These are phyloP conservation scores for Cornus controversa DNA, from an alignment of 148 eudicot genomes.

Conservation along the genomic window DNA sequence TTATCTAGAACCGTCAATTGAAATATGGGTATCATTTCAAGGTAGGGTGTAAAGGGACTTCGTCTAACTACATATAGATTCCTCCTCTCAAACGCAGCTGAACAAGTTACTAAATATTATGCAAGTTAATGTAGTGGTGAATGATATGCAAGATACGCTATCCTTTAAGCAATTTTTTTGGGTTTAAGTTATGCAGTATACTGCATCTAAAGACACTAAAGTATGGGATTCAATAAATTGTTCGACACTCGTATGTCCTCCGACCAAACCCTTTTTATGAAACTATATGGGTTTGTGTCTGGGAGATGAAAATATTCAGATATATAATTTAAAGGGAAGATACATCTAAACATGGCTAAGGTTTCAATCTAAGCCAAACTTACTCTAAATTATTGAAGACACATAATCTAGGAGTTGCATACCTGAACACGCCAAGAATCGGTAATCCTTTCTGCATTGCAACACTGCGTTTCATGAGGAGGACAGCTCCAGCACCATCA, in stretches of 20 bases:
- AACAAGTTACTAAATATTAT: too few relatives aligned
- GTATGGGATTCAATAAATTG: not conserved
- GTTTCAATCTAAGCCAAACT: not conserved
- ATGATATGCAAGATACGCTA: too few relatives aligned
- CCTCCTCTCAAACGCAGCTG: too few relatives aligned
- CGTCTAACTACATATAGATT: too few relatives aligned
- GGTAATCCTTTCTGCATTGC: slow-evolving; percentile 85
- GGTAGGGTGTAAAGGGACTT: too few relatives aligned
- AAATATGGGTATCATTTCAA: too few relatives aligned
- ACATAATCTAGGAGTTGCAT: not conserved
- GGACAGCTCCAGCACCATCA: slow-evolving; percentile 99
- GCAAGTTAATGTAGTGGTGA: too few relatives aligned
- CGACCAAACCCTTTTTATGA: not conserved
- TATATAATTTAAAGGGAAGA: not conserved
- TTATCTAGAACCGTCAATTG: too few relatives aligned
- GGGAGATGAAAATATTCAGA: too few relatives aligned
- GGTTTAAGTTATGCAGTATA: too few relatives aligned
- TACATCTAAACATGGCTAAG: not conserved
- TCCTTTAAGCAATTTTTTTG: too few relatives aligned
- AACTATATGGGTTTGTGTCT: not conserved
- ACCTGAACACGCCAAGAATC: slow-evolving; percentile 96
- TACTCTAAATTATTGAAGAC: not conserved
- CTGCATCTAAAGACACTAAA: too few relatives aligned
- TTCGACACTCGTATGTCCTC: not conserved
- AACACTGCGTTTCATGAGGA: slow-evolving; percentile 93